These are phyloP conservation scores for Verticillium klebahnii DNA, from an alignment of 2,329 filamentous ascomycete genomes.

Conservation along the genomic window DNA sequence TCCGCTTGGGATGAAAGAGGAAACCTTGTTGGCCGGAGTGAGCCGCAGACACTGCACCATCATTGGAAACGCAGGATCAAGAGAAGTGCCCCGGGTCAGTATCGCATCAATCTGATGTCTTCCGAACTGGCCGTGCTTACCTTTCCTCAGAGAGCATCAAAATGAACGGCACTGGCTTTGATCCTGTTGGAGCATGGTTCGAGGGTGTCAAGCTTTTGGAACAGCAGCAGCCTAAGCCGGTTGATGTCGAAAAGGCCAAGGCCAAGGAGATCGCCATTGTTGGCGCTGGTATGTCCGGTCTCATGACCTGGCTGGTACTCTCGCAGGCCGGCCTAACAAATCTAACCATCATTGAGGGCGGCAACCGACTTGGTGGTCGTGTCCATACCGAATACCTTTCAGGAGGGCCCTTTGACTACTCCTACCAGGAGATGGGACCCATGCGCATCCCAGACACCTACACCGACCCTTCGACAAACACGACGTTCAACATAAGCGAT, in stretches of 20 bases:
- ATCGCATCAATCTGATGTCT: background rate
- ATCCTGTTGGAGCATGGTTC: constrained; percentile 56
- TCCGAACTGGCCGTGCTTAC: constrained; percentile 11
- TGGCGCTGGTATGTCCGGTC: constrained; percentile 61
- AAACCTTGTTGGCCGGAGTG: constrained; percentile 28
- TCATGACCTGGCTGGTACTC: constrained; percentile 53
- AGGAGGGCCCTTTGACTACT: constrained; percentile 55
- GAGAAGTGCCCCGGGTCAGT: constrained; percentile 9
- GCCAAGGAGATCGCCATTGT: constrained; percentile 57
- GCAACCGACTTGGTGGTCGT: constrained; percentile 56
- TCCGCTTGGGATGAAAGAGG: constrained; percentile 30
- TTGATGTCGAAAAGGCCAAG: constrained; percentile 51
- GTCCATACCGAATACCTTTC: constrained; percentile 60
- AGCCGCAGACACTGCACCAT: constrained; percentile 23
- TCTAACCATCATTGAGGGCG: constrained; percentile 58
- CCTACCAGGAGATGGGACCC: constrained; percentile 63
- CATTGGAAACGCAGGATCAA: constrained; percentile 17
- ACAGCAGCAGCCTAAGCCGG: constrained; percentile 46
- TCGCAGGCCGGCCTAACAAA: constrained; percentile 52
- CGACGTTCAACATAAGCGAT: constrained; percentile 55
- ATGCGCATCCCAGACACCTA: constrained; percentile 59
- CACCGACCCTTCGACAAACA: constrained; percentile 43
- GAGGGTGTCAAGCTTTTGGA: constrained; percentile 59
- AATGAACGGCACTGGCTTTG: constrained; percentile 48
- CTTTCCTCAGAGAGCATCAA: constrained; percentile 24